A percentile compares a stretch with the other conserved stretches of the same genome.
Evolutionary conservation across 345 rosid genomes (phyloP).

Genomic region (Eutrema heterophyllum): DNA sequence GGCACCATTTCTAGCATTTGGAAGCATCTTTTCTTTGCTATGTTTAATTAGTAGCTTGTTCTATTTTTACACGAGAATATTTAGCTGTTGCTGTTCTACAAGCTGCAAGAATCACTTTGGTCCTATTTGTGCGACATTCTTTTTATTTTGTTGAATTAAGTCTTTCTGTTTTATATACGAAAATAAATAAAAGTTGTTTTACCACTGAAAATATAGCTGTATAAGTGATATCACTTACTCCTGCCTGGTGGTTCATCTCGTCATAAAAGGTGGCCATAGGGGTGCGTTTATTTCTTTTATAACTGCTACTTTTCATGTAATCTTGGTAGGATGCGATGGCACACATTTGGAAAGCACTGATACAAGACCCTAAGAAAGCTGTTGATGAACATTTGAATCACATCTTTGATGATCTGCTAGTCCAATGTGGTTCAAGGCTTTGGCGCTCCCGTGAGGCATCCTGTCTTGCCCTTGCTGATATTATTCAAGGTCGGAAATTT

Average conservation of each 20-base stretch:
- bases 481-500: constrained; percentile 87
- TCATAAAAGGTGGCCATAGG: background rate
- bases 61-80: background rate
- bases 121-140: background rate
- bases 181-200: background rate
- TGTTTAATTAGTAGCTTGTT: background rate
- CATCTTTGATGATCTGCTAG: constrained; percentile 73
- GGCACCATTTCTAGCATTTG: constrained; percentile 2
- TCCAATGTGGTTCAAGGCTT: constrained; percentile 85
- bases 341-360: constrained; percentile 91
- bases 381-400: constrained; percentile 80
- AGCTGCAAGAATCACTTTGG: constrained; percentile 4
- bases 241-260: background rate
- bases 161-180: background rate
- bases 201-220: background rate
- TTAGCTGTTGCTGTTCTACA: background rate
- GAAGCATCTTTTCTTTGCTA: background rate
- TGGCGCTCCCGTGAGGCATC: constrained; percentile 99
- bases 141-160: background rate
- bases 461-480: constrained; percentile 90
- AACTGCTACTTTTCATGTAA: constrained; percentile 18
- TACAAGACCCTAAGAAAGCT: constrained; percentile 73
- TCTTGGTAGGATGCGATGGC: constrained; percentile 84
- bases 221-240: background rate
- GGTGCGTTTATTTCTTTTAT: constrained; percentile 1